Base-by-base conservation (phyloP, 176 grass and related monocot genomes). In the Oryza glaberrima region DNA sequence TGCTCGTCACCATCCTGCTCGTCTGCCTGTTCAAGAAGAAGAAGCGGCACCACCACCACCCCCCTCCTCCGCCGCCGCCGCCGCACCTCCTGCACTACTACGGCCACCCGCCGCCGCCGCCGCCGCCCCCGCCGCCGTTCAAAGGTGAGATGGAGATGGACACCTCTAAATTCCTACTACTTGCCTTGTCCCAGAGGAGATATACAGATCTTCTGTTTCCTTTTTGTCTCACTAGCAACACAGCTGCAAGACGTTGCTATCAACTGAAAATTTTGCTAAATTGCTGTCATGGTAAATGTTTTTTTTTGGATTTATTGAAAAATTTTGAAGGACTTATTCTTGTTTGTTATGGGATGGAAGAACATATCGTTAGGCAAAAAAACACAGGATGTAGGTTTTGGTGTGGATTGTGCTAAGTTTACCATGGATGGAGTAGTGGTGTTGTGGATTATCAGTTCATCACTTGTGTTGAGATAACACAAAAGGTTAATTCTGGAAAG, bases 11-110 rank as follows among this genome's bases (percentile, higher is more conserved):
- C 84, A 28, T 99, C 0, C 63, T 99, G 17, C 92, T 88, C 78
- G 65, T 96, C 72, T 94, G 76, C 80, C 52, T 85, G 67, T 79
- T 80, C 22, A 97, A 58, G 84, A 95, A 81, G 69, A 97, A 90
- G 87, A 95, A 70, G 78, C 83, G 74, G 41, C 90, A 70, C 17
- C 77, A 81, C 34, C 89, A 70, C 41, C 86, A 78, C 12, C 91
- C 86, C 4, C 91, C 88, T 4, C 82, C 77, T 2, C 87, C 83
- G 19, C 90, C 90, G 54, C 54, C 19, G 54, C 54, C 54, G 10
- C 89, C 75, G 0, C 89, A 84, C 81, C 85, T 35, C 64, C 10
- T 77, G 84, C 87, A 89, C 26, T 90, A 95, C 89, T 85, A 89
- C 75, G 84, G 77, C 4, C 88, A 88, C 12, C 90, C 56, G 4